Evolutionary conservation across 192 early-diverging fungal species (phyloP).

Genomic region (Haplosporangium gracile): DNA sequence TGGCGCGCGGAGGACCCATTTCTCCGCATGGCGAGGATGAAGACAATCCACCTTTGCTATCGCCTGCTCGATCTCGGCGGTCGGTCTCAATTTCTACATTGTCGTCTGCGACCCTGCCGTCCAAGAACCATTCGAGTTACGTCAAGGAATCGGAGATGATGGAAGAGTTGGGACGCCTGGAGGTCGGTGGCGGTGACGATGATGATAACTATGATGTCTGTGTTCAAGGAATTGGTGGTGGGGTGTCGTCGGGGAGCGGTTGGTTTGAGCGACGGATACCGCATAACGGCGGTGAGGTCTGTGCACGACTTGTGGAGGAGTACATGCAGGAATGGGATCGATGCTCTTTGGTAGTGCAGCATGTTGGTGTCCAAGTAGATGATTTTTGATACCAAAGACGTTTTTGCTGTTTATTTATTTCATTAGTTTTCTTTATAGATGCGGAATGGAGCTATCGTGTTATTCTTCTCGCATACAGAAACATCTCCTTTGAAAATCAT

Average conservation of each 20-base stretch:
- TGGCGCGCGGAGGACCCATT: constrained; percentile 43
- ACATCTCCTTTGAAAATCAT: too few species aligned
- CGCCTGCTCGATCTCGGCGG: constrained; percentile 21
- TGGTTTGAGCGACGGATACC: constrained; percentile 48
- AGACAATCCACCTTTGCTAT: constrained; percentile 23
- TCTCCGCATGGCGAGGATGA: constrained; percentile 18
- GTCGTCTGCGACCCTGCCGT: constrained; percentile 24
- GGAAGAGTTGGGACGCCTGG: background rate
- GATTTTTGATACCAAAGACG: too few species aligned
- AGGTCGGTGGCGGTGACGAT: background rate
- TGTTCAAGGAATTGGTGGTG: background rate
- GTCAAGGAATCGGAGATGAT: background rate
- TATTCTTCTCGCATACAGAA: too few species aligned
- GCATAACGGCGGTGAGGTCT: constrained; percentile 40
- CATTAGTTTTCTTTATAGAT: too few species aligned
- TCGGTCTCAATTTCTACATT: constrained; percentile 24
- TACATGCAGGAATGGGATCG: constrained; percentile 43
- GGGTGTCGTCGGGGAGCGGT: background rate
- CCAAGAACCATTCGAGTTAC: background rate
- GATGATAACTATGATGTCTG: background rate
- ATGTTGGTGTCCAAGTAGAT: background rate
- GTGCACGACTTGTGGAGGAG: constrained; percentile 36
- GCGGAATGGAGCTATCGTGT: too few species aligned
- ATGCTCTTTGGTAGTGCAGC: background rate
- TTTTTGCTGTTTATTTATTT: too few species aligned